Evolutionary conservation across 148 eudicot species (phyloP).

Genomic region (Salicornia ramosissima): DNA sequence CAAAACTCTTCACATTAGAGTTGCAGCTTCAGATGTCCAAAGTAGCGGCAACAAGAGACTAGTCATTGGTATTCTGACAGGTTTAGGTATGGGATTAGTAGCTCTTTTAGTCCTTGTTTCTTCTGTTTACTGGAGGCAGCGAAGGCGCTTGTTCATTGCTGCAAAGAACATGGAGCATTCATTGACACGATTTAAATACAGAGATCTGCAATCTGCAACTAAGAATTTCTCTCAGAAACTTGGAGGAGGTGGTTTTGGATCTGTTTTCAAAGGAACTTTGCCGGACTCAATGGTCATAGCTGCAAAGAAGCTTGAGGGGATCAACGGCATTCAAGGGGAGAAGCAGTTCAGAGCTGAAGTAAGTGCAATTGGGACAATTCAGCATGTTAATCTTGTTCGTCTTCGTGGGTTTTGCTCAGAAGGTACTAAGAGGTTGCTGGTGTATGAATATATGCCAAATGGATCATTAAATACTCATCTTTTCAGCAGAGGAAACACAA

Average conservation of each 20-base stretch:
- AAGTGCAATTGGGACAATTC: constrained; percentile 57
- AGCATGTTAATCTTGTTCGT: constrained; percentile 56
- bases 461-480: constrained; percentile 50
- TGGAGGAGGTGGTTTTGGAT: constrained; percentile 59
- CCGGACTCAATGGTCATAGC: constrained; percentile 42
- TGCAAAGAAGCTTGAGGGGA: constrained; percentile 51
- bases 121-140: constrained; percentile 15
- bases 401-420: constrained; percentile 59
- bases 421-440: constrained; percentile 40
- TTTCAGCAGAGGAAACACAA: constrained; percentile 14
- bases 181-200: constrained; percentile 38
- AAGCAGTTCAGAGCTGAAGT: constrained; percentile 61
- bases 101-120: constrained; percentile 2
- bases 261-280: constrained; percentile 50
- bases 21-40: constrained; percentile 37
- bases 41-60: constrained; percentile 19
- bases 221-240: constrained; percentile 48
- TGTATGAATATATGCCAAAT: constrained; percentile 52
- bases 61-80: constrained; percentile 20
- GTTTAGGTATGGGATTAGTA: constrained; percentile 11
- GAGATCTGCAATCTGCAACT: constrained; percentile 44
- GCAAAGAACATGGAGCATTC: constrained; percentile 33
- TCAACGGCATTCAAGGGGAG: constrained; percentile 38
- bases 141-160: constrained; percentile 14
- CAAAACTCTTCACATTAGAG: constrained; percentile 27